Base-by-base conservation (phyloP, 2,329 filamentous ascomycete genomes). In the Cordyceps javanica region DNA sequence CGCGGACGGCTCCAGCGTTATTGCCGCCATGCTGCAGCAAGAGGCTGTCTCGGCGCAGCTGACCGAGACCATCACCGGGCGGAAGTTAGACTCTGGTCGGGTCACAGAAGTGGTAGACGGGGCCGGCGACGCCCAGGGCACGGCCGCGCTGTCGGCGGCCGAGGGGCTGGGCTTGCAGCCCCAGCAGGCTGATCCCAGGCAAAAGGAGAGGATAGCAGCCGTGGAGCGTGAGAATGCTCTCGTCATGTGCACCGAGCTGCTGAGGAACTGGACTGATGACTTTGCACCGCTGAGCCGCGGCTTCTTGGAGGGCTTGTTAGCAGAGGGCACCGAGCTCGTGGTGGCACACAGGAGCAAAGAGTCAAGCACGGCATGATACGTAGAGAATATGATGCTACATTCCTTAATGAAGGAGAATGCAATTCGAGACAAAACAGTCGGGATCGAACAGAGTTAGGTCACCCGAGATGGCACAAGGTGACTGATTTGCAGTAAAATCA, bases 181-280 rank as follows among this genome's bases (percentile, higher is more conserved):
- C 50, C 78, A 77, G 62, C 78, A 77, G 59, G 72, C 73, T 3
- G 75, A 80, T 51, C 69, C 73, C 1, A 70, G 69, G 25, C 72
- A 75, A 56, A 67, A 72, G 42, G 76, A 73, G 1, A 73, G 73
- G 44, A 79, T 80, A 72, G 70, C 71, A 1, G 75, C 74, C 59
- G 72, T 82, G 6, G 83, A 87, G 63, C 75, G 82, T 9, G 83
- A 86, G 67, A 87, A 87, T 60, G 82, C 77, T 0, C 69, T 87
- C 23, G 80, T 87, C 1, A 67, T 87, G 58, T 75, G 84, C 4
- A 77, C 77, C 2, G 79, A 85, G 67, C 64, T 87, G 55, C 63
- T 84, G 39, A 76, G 75, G 63, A 73, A 72, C 45, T 71, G 73
- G n/a, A 70, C 73, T 0, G 67, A 70, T 1, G 70, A 73, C 7